Percentiles rank a stretch among this genome's conserved stretches.
Evolutionary conservation across 331 rosid genomes (phyloP).

Genomic region (Malus hybrid): DNA sequence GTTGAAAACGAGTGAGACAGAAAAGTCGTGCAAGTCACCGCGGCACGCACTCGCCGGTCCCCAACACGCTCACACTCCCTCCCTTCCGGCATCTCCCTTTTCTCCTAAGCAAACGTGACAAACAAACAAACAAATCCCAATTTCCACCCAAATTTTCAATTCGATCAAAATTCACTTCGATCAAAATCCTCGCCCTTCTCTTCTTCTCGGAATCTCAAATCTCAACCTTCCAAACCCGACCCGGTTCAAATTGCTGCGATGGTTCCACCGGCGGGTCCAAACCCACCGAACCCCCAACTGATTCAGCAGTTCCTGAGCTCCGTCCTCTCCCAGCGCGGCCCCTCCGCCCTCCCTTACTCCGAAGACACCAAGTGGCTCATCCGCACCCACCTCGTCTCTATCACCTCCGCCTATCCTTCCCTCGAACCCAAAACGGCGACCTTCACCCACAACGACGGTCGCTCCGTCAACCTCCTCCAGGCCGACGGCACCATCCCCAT

Average conservation of each 20-base stretch:
- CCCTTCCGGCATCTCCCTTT: too few species aligned
- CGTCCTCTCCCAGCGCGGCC: conserved; percentile 92
- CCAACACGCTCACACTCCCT: too few species aligned
- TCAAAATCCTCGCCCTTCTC: too few species aligned
- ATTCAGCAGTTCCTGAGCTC: conserved; percentile 71
- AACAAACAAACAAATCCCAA: too few species aligned
- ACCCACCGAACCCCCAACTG: conserved; percentile 41
- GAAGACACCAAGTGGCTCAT: conserved; percentile 85
- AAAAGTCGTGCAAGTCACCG: too few species aligned
- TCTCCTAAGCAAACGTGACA: too few species aligned
- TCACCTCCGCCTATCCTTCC: conserved; percentile 50
- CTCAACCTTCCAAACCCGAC: not conserved
- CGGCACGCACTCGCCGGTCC: too few species aligned
- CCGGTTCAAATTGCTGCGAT: conserved; percentile 3
- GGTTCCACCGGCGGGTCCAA: conserved; percentile 45
- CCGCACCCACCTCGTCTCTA: conserved; percentile 72
- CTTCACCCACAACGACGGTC: conserved; percentile 92
- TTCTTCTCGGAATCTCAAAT: too few species aligned
- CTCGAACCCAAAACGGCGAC: conserved; percentile 78
- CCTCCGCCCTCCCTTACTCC: conserved; percentile 71
- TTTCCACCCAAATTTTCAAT: too few species aligned
- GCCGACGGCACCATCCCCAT: conserved; percentile 92
- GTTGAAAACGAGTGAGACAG: too few species aligned
- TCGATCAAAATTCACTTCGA: too few species aligned
- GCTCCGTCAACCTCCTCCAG: conserved; percentile 82